Conservation (phyloP, 352 stramenopile species). For the Globisporangium rhizosaccharum region DNA sequence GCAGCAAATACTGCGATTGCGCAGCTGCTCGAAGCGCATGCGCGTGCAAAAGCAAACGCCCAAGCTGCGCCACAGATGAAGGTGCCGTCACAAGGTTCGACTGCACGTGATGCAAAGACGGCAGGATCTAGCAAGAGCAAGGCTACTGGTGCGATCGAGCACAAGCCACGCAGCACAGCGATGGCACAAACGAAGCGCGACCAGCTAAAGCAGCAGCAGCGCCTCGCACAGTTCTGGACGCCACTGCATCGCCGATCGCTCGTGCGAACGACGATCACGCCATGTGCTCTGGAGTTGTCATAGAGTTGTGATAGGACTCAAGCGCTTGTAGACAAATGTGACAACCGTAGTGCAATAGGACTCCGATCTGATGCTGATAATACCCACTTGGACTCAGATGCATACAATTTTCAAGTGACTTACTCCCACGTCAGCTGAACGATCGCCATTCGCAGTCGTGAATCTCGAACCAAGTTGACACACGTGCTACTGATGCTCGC, state of each 20-base stretch:
- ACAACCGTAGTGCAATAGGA: too few relatives aligned
- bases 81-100: neutral
- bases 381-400: too few relatives aligned
- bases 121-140: neutral
- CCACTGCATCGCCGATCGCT: constrained; percentile 20
- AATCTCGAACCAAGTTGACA: neutral
- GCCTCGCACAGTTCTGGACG: constrained; percentile 14
- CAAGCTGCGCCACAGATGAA: neutral
- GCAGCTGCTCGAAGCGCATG: constrained; percentile 13
- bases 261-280: neutral
- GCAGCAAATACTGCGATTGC: constrained; percentile 28
- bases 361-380: too few relatives aligned
- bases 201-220: neutral
- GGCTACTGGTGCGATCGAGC: too few relatives aligned
- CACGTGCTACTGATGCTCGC: neutral
- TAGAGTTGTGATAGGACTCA: too few relatives aligned
- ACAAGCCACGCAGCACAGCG: neutral
- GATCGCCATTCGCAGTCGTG: neutral
- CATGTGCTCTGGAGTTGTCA: too few relatives aligned
- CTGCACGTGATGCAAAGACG: neutral
- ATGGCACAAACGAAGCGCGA: neutral
- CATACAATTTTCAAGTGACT: neutral
- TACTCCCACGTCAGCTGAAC: neutral
- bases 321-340: too few relatives aligned
- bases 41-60: constrained; percentile 3